Percentiles rank a stretch among this genome's conserved stretches.
These are phyloP conservation scores for Penicillium oxalicum DNA, from an alignment of 2,329 filamentous ascomycete genomes.

Conservation along the genomic window DNA sequence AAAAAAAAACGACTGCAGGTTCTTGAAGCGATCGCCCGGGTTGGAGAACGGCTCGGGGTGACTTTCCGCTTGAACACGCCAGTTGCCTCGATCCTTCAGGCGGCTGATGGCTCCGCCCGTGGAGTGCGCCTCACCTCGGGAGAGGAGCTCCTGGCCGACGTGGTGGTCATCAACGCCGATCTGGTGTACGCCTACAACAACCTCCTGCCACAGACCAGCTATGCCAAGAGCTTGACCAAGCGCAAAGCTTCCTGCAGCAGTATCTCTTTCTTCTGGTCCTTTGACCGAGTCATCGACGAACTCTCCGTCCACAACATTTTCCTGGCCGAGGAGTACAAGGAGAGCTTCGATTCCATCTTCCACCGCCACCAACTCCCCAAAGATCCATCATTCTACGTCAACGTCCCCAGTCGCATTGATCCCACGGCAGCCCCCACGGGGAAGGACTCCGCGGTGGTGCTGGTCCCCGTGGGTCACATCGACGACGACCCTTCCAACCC, in stretches of 20 bases:
- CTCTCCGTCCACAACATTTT: conserved; percentile 71
- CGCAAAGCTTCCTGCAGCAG: conserved; percentile 61
- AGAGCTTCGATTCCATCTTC: conserved; percentile 73
- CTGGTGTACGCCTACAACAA: conserved; percentile 69
- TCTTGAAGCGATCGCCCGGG: neutral
- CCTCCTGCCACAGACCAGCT: conserved; percentile 49
- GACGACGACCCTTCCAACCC: conserved; percentile 5
- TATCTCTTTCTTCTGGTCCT: conserved; percentile 66
- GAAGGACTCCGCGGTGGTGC: conserved; percentile 61
- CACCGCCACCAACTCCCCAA: conserved; percentile 60
- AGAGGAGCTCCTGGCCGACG: conserved; percentile 55
- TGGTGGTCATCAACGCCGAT: conserved; percentile 67
- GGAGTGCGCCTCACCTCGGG: conserved; percentile 47
- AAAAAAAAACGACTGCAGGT: neutral
- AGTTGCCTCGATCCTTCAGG: neutral
- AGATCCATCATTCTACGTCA: conserved; percentile 70
- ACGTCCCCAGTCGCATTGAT: conserved; percentile 66
- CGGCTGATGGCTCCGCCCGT: neutral
- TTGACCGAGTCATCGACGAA: conserved; percentile 47
- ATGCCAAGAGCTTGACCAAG: conserved; percentile 17
- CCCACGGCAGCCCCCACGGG: conserved; percentile 59
- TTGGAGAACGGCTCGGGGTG: neutral
- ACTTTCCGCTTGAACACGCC: neutral
- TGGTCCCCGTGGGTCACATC: conserved; percentile 68
- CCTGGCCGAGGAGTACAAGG: conserved; percentile 64